phyloP scores from a whole-genome alignment of 2,329 filamentous ascomycete species.

The Neonectria punicea region DNA sequence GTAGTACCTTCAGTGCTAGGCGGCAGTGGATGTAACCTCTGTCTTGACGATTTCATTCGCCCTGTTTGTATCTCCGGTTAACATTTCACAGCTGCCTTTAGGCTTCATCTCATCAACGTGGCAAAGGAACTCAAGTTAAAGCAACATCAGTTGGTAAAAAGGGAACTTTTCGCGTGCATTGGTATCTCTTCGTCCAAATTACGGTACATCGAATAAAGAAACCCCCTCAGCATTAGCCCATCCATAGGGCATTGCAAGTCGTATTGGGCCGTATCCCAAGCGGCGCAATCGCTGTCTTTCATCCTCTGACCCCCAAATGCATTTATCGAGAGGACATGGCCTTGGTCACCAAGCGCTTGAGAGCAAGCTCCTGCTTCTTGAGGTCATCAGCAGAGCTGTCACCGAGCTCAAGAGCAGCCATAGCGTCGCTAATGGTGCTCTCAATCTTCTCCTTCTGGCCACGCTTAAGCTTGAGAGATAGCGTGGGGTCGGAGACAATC shows the following conservation, averaged over 20 bases:
- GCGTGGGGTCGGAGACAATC: conserved; percentile 95
- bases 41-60: too few species aligned
- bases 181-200: conserved; percentile 46
- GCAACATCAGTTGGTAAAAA: conserved; percentile 34
- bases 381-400: conserved; percentile 92
- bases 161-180: conserved; percentile 50
- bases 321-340: conserved; percentile 91
- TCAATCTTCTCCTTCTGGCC: conserved; percentile 99
- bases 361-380: conserved; percentile 99
- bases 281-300: conserved; percentile 29
- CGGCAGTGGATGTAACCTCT: too few species aligned
- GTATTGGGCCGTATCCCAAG: conserved; percentile 30
- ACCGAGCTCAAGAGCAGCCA: conserved; percentile 96
- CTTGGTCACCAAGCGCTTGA: conserved; percentile 99
- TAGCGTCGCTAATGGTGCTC: conserved; percentile 94
- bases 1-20: too few species aligned
- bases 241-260: conserved; percentile 31
- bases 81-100: too few species aligned
- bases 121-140: background rate
- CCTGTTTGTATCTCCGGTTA: too few species aligned
- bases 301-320: conserved; percentile 31
- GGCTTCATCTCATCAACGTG: background rate
- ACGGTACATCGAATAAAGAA: conserved; percentile 47
- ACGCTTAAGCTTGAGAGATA: conserved; percentile 98
- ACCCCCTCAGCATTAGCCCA: conserved; percentile 30